Evolutionary conservation across 768 basidiomycete genomes (phyloP), one percentile per base, ranked within the genome.

Genomic region (Leccinum incarnatum): DNA sequence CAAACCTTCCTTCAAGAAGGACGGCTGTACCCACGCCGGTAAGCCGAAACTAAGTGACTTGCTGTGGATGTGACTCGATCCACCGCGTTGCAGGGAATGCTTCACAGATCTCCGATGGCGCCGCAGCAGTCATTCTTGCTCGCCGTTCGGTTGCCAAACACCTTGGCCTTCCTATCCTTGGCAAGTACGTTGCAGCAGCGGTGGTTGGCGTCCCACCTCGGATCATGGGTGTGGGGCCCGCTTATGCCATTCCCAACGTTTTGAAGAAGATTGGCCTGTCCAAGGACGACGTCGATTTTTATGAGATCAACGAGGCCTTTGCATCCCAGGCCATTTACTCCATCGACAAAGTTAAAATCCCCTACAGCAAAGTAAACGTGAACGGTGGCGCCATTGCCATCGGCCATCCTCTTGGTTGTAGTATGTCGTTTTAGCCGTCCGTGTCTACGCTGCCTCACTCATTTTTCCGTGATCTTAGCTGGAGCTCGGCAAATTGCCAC

Each of bases 171-270:
- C 89, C 91, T 49, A 86, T 96, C 66, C 54, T 93, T 54, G 95
- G 91, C 73, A 95, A 95, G 76, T 95, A 84, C 70, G 83, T 93
- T 67, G 80, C 80, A 37, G 82, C 88, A 2, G 75, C 79, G 46
- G 82, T 79, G 32, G 83, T 89, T 10, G 94, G 95, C 65, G 93
- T 95, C 14, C 89, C 91, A 3, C 91, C 91, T 47, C 83, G 84
- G 61, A 85, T 94, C 71, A 95, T 94, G 92, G 93, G 93, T 67
- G 85, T 96, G 67, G 94, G 94, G 55, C 94, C 94, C 2, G 91
- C 91, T 36, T 89, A 82, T 72, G 95, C 93, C 49, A 92, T 95
- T 63, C 93, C 93, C 47, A 82, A 83, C 58, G 80, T 80, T 29
- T 84, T 95, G 57, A 78, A 82, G 65, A 81, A 83, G 66, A 78